Evolutionary conservation across 495 filamentous ascomycete species (phyloP).

Genomic region (Podospora tetraspora): DNA sequence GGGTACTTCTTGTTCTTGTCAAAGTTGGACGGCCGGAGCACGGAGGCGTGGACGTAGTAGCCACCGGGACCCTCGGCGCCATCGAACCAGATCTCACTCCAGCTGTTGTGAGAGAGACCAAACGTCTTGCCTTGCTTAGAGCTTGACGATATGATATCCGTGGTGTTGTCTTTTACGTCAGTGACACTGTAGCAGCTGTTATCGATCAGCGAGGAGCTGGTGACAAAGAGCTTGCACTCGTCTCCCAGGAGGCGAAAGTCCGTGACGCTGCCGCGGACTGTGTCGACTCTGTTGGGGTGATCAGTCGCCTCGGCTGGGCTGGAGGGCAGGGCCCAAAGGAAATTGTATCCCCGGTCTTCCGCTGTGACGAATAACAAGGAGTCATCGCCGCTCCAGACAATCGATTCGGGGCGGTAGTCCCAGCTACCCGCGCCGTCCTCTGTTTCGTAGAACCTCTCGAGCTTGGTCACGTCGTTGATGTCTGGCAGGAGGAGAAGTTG

Average conservation of each 20-base stretch:
- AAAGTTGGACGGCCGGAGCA: conserved; percentile 78
- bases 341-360: conserved; percentile 58
- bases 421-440: conserved; percentile 58
- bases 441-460: conserved; percentile 59
- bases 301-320: conserved; percentile 47
- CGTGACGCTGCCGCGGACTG: conserved; percentile 55
- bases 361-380: conserved; percentile 59
- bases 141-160: conserved; percentile 56
- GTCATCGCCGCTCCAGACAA: conserved; percentile 64
- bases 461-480: conserved; percentile 54
- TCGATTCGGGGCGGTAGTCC: conserved; percentile 60
- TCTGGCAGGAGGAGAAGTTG: conserved; percentile 61
- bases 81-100: conserved; percentile 68
- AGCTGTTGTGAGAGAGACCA: conserved; percentile 55
- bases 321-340: conserved; percentile 59
- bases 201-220: conserved; percentile 61
- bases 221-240: conserved; percentile 55
- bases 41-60: conserved; percentile 68
- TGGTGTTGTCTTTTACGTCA: conserved; percentile 44
- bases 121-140: conserved; percentile 64
- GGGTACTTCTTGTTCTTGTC: conserved; percentile 70
- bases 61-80: conserved; percentile 39
- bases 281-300: conserved; percentile 50
- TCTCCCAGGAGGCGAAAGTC: conserved; percentile 51
- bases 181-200: conserved; percentile 62